Base-by-base conservation (phyloP, 768 basidiomycete species). In the Solioccasus polychromus region DNA sequence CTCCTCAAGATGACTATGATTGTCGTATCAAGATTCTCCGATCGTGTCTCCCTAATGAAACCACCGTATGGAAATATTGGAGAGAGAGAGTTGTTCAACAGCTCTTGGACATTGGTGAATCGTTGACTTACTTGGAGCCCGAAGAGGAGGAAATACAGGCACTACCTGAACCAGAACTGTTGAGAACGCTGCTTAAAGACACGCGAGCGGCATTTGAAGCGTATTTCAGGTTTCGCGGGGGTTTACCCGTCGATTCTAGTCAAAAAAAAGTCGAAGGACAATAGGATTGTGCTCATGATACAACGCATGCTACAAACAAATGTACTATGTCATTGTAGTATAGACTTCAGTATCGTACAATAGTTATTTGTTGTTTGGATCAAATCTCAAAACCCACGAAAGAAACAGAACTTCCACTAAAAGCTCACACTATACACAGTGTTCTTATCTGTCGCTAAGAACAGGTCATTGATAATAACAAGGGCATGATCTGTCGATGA, bases 361-460 rank as follows among this genome's bases (percentile, higher is more conserved):
- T 3, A 5, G 4, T 15, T 15, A 19, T 4, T n/a, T 12, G 2
- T 18, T 26, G 25, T 43, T 38, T 15, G 7, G 22, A 48, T 18
- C 25, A 28, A 7, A 25, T 25, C 39, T 15, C 10, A 8, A 29
- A 12, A 29, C 15, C 24, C 18, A 19, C 8, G 8, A 38, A 35
- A 29, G 12, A 38, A 23, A 26, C 3, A 20, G 6, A 12, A 14
- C 3, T 15, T 29, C 29, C 37, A 18, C 50, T 57, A 67, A 23
- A 65, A 63, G 23, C 44, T 48, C 36, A 65, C 57, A 8, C 32
- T 48, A 30, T 57, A 55, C 30, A 67, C 64, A 14, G 52, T 63
- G 14, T 55, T 66, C 17, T 48, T 34, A 18, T 38, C 41, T 4
- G 48, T 28, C 0, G 60, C 55, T 18, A 53, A 40, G 38, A 62